Base-by-base conservation (phyloP, 768 basidiomycete species). In the Nidularia pulvinata region DNA sequence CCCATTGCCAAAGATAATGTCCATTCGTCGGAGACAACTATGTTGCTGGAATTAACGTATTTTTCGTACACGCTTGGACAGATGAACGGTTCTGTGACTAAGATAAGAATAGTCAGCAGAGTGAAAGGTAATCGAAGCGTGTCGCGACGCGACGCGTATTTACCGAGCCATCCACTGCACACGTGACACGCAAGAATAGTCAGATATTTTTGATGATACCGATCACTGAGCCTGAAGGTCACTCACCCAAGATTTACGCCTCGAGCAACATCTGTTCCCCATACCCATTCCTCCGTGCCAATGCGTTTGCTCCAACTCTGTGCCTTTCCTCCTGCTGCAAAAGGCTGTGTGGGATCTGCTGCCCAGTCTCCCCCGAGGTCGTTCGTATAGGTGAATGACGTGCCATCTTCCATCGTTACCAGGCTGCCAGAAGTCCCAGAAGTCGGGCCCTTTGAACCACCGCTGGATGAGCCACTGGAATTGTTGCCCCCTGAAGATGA, bases 301-400 rank as follows among this genome's bases (percentile, higher is more conserved):
- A 83, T 70, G 62, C 88, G 83, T 65, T 86, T 85, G 51, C 73
- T 82, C 86, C 89, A 95, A n/a, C 80, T 84, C 63, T 95, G 91
- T 2, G 88, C 77, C 57, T 83, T 83, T 0, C 93, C 93, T 34
- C 83, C 82, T 61, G 82, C 77, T 60, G 80, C 82, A 69, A 92
- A 89, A 2, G 93, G 92, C 55, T 85, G 71, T 9, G 75, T 74
- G 2, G 87, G 81, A 67, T 94, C 84, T 59, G 74, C 78, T 48
- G 84, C 86, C 93, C 94, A 97, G 59, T 75, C 79, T 0, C 95
- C 94, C 51, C 91, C 92, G 60, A 91, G 91, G 6, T 76, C 50
- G 65, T 95, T 97, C 43, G 65, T 64, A 69, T 97, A 98, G 1
- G 77, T 86, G 72, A 93, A 90, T 2, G 78, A 88, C 4, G 84